Evolutionary conservation across 208 protist species (phyloP), one percentile per base, ranked within the genome.

Genomic region (Crithidia fasciculata): DNA sequence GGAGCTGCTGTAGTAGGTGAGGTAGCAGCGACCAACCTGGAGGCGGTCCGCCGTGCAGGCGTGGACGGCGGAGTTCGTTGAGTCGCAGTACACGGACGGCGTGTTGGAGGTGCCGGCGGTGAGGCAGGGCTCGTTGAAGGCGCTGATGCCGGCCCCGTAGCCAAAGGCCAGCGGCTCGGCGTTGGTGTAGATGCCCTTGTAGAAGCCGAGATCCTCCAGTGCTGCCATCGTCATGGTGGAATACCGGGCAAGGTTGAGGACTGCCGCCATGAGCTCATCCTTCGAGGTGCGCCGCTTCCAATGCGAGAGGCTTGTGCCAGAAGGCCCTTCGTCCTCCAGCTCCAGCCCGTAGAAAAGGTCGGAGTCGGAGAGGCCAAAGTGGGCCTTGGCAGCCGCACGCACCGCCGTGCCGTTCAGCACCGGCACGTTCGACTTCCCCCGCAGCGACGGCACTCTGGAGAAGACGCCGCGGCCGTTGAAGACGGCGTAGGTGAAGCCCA

Each of bases 261-360:
- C 67, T 0, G 74, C 82, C 9, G 85, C 68, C 93, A 98, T 98
- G 13, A 95, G 66, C 59, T 98, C 95, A 53, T 97, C 88, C 52
- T 81, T 87, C 10, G 89, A 73, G 54, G 83, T 84, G 60, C 88
- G 80, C 19, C 84, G 80, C 80, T 96, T 90, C 94, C 95, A 98
- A 84, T 98, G 94, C 16, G 92, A 97, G 58, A 55, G 47, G 0
- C 57, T 70, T 9, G 88, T 88, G 19, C 81, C 85, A 5, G 5
- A 8, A 10, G 72, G 84, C 40, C 91, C 92, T 56, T 82, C 65
- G 58, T 96, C 83, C 70, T 97, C 93, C 37, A 97, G 59, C 83
- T 95, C 90, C 52, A 88, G 80, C 5, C 86, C 85, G 3, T 52
- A 49, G n/a, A 95, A 37, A 4, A 10, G 61, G 12, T 59, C 28